Percentiles rank a stretch among this genome's conserved stretches.
These are phyloP conservation scores for Sugiyamaella sp. DNA, from an alignment of 1,139 yeast genomes.

Conservation along the genomic window DNA sequence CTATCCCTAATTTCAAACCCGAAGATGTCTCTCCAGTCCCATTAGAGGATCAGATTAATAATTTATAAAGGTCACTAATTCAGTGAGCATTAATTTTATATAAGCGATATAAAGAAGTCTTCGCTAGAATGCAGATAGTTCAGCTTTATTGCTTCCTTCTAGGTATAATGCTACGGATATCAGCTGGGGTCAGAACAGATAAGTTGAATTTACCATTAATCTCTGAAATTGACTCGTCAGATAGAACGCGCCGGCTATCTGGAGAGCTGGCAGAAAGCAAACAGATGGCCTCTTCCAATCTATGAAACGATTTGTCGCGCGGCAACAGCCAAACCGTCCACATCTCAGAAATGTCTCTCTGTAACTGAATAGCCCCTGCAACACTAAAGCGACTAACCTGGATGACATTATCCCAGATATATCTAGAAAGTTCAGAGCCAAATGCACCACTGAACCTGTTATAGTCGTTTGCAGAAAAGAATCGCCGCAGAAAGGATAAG, in stretches of 20 bases:
- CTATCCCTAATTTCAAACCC: conserved; percentile 2
- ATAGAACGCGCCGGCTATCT: neutral
- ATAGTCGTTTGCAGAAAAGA: conserved; percentile 40
- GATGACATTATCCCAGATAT: conserved; percentile 60
- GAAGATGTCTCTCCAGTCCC: conserved; percentile 13
- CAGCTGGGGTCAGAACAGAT: conserved; percentile 23
- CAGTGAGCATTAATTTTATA: neutral
- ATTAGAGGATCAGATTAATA: conserved; percentile 8
- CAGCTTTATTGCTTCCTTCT: conserved; percentile 20
- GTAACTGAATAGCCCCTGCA: conserved; percentile 60
- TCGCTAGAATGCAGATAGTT: neutral
- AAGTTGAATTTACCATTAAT: conserved; percentile 20
- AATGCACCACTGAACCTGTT: conserved; percentile 41
- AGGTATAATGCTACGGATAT: conserved; percentile 26
- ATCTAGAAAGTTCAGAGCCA: conserved; percentile 52
- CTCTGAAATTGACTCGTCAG: conserved; percentile 8
- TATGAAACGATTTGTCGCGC: conserved; percentile 34
- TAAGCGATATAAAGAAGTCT: too few species aligned
- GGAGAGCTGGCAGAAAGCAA: conserved; percentile 10
- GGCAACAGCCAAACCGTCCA: conserved; percentile 40
- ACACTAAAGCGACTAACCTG: conserved; percentile 64
- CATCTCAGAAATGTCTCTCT: conserved; percentile 55
- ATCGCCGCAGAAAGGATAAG: conserved; percentile 44
- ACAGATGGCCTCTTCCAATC: conserved; percentile 30
- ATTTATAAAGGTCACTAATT: conserved; percentile 2